These are phyloP conservation scores for Paragyromitra xinjiangensis DNA, from an alignment of 495 filamentous ascomycete genomes.

Conservation along the genomic window DNA sequence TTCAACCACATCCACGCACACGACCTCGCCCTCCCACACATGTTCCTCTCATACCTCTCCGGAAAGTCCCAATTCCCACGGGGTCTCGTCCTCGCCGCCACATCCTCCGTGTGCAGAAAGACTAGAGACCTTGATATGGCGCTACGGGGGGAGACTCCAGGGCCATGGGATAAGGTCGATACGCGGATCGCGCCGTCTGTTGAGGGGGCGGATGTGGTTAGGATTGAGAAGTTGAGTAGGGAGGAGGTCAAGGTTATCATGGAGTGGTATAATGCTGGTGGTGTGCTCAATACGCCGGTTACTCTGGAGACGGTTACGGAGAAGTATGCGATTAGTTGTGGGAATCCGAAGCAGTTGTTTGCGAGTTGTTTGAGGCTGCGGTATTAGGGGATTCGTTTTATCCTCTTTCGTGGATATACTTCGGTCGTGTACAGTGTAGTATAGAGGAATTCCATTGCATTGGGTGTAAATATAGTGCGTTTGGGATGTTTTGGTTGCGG, in stretches of 20 bases:
- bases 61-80: constrained; percentile 70
- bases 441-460: constrained; percentile 25
- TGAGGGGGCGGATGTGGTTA: constrained; percentile 62
- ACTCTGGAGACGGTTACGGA: constrained; percentile 79
- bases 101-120: constrained; percentile 69
- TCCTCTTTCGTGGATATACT: neutral
- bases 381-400: constrained; percentile 23
- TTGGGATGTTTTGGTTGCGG: neutral
- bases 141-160: constrained; percentile 65
- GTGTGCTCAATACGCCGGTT: constrained; percentile 71
- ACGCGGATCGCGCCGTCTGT: constrained; percentile 70
- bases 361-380: constrained; percentile 52
- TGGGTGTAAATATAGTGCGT: neutral
- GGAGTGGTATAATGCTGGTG: constrained; percentile 93
- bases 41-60: constrained; percentile 75
- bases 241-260: constrained; percentile 79
- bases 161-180: constrained; percentile 69
- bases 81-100: constrained; percentile 80
- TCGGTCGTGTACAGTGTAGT: constrained; percentile 15
- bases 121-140: constrained; percentile 72
- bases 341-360: constrained; percentile 54
- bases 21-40: constrained; percentile 77
- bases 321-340: constrained; percentile 74
- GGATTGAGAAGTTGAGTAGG: constrained; percentile 72
- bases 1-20: constrained; percentile 84